These are phyloP conservation scores for Monosporascus sp. DNA, from an alignment of 2,329 filamentous ascomycete species.

Conservation along the genomic window DNA sequence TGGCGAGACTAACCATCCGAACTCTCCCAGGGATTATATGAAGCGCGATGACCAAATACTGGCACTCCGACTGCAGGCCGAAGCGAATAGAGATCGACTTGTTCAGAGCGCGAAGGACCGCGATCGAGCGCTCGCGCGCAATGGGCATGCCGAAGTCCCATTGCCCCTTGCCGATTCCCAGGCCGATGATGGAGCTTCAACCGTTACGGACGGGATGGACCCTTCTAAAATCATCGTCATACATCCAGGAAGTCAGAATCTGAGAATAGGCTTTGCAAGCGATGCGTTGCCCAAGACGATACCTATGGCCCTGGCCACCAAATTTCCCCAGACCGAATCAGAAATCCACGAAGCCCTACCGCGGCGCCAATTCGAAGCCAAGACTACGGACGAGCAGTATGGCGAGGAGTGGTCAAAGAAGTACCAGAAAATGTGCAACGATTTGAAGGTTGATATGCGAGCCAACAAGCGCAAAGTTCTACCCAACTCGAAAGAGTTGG, in stretches of 20 bases:
- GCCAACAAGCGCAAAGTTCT: conserved; percentile 90
- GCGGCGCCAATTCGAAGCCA: conserved; percentile 58
- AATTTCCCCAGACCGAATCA: conserved; percentile 71
- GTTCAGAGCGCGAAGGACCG: conserved; percentile 82
- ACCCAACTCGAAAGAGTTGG: conserved; percentile 95
- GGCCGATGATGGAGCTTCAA: conserved; percentile 49
- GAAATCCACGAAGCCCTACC: conserved; percentile 79
- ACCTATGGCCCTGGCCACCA: conserved; percentile 85
- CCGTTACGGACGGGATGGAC: conserved; percentile 57
- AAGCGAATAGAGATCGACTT: conserved; percentile 78
- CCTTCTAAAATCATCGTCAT: conserved; percentile 92
- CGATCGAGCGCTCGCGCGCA: conserved; percentile 76
- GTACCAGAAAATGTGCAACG: conserved; percentile 77
- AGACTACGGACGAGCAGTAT: conserved; percentile 71
- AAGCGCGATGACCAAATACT: conserved; percentile 97
- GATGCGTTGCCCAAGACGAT: conserved; percentile 92
- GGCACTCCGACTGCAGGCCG: conserved; percentile 79
- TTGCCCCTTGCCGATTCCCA: conserved; percentile 56
- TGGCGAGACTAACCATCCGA: conserved; percentile 15
- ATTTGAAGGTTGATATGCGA: conserved; percentile 86
- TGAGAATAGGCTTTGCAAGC: conserved; percentile 91
- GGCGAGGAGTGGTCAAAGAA: conserved; percentile 73
- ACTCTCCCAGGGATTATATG: conserved; percentile 72
- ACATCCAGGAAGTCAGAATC: conserved; percentile 90
- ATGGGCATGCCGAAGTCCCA: conserved; percentile 61